phyloP scores from a whole-genome alignment of 495 filamentous ascomycete genomes.

The Penicillium maclennaniae region DNA sequence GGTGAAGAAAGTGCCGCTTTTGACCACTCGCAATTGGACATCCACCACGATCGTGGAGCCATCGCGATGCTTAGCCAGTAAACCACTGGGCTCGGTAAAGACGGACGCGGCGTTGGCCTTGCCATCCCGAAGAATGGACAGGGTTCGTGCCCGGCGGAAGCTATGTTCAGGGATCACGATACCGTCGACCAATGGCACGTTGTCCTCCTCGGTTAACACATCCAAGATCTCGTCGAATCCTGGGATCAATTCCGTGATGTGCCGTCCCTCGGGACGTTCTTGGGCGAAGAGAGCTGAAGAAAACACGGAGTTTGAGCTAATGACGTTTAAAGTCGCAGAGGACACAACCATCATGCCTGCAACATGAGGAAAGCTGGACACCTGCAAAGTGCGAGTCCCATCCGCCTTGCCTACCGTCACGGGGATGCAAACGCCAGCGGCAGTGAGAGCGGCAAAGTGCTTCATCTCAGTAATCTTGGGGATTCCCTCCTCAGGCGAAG shows the following conservation, averaged over 20 bases:
- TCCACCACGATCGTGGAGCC: slow-evolving; percentile 89
- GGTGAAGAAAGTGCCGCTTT: slow-evolving; percentile 62
- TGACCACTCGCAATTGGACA: slow-evolving; percentile 91
- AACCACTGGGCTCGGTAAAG: slow-evolving; percentile 75
- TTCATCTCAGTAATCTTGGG: slow-evolving; percentile 62
- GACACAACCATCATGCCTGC: slow-evolving; percentile 92
- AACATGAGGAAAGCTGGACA: slow-evolving; percentile 94
- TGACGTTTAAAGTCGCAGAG: slow-evolving; percentile 69
- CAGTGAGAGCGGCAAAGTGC: slow-evolving; percentile 76
- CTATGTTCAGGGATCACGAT: slow-evolving; percentile 95
- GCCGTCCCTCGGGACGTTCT: slow-evolving; percentile 71
- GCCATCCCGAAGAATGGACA: slow-evolving; percentile 76
- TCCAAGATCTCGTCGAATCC: slow-evolving; percentile 79
- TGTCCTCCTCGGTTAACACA: slow-evolving; percentile 81
- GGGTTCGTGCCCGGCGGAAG: slow-evolving; percentile 82
- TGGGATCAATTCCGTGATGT: slow-evolving; percentile 77
- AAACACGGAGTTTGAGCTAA: slow-evolving; percentile 92
- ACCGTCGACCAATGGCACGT: slow-evolving; percentile 78
- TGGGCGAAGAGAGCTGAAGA: slow-evolving; percentile 88
- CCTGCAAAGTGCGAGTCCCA: slow-evolving; percentile 61
- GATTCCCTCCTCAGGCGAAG: slow-evolving; percentile 62
- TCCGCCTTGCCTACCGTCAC: slow-evolving; percentile 67
- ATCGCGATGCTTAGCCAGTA: slow-evolving; percentile 83
- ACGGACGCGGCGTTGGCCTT: slow-evolving; percentile 65
- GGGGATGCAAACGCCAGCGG: slow-evolving; percentile 71